These are phyloP conservation scores for Astrothelium subdiscretum DNA, from an alignment of 495 filamentous ascomycete genomes.

Conservation along the genomic window DNA sequence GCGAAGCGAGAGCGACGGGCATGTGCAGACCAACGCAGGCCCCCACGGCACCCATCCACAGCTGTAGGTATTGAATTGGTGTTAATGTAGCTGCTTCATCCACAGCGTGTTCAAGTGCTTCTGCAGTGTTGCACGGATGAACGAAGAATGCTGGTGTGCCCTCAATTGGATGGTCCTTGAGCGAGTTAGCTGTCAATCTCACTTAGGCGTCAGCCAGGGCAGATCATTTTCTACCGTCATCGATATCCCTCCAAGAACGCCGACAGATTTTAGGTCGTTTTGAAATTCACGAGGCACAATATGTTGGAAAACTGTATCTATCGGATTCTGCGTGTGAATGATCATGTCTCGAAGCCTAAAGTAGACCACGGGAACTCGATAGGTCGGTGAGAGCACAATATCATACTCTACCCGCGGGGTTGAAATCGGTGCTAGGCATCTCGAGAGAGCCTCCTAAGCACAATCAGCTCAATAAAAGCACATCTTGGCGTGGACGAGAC, in stretches of 20 bases:
- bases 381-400: constrained; percentile 46
- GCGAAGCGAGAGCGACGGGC: constrained; percentile 38
- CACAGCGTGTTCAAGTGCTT: constrained; percentile 48
- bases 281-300: constrained; percentile 57
- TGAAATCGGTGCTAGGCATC: neutral
- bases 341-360: constrained; percentile 40
- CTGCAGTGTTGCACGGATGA: constrained; percentile 77
- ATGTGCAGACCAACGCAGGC: constrained; percentile 60
- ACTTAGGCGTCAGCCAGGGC: neutral
- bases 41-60: constrained; percentile 73
- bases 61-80: constrained; percentile 57
- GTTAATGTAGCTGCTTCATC: constrained; percentile 33
- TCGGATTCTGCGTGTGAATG: constrained; percentile 1
- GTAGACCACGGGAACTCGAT: constrained; percentile 48
- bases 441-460: constrained; percentile 1
- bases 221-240: constrained; percentile 45
- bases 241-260: constrained; percentile 64
- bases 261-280: constrained; percentile 42
- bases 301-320: constrained; percentile 53
- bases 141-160: constrained; percentile 66
- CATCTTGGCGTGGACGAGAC: neutral
- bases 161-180: constrained; percentile 66
- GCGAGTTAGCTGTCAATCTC: neutral
- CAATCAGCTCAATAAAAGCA: neutral
- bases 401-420: constrained; percentile 40